Base-by-base conservation (phyloP, 2,329 filamentous ascomycete species). In the Aspergillus pseudoterreus region DNA sequence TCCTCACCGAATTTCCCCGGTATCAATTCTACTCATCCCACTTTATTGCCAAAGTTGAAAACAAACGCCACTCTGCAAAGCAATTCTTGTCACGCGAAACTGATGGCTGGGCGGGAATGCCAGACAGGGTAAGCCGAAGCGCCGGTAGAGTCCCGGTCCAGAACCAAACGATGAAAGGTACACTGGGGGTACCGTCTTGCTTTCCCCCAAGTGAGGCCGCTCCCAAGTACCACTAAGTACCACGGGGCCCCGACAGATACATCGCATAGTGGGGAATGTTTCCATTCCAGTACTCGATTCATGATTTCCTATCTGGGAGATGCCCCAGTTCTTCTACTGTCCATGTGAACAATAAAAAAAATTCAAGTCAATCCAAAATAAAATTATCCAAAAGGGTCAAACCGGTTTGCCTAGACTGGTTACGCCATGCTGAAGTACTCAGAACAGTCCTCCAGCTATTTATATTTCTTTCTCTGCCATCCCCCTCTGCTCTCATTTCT, bases 331-430 rank as follows among this genome's bases (percentile, higher is more conserved):
- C 48, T 52, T 53, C 49, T 46, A 57, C 32, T 57, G 62, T 60
- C 56, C 65, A 68, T 70, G 67, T 69, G 67, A 67, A 57, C 66
- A 57, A 51, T 33, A 61, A 62, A 58, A 59, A 61, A 57, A 56
- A 22, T 22, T 15, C 19, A 41, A 22, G 22, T 22, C 22, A 22
- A 22, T 5, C 30, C 19, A 43, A 44, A 9, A 47, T 21, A 33
- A 54, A 56, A 57, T 47, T 45, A 51, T 32, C 30, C 39, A 46
- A 51, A 42, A 38, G 33, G 27, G 49, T 45, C 36, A 50, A 55
- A 50, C 33, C 43, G 41, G 49, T 39, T 50, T 47, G 43, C n/a
- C 17, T 47, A 12, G 22, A 51, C 45, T 19, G 43, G 33, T 45
- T 41, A 35, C 22, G 36, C 38, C 38, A 36, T 49, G 39, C 21